A percentile compares a stretch with the other conserved stretches of the same genome.
phyloP scores from a whole-genome alignment of 1,284 basidiomycete genomes.

The Ceratobasidium sp. region DNA sequence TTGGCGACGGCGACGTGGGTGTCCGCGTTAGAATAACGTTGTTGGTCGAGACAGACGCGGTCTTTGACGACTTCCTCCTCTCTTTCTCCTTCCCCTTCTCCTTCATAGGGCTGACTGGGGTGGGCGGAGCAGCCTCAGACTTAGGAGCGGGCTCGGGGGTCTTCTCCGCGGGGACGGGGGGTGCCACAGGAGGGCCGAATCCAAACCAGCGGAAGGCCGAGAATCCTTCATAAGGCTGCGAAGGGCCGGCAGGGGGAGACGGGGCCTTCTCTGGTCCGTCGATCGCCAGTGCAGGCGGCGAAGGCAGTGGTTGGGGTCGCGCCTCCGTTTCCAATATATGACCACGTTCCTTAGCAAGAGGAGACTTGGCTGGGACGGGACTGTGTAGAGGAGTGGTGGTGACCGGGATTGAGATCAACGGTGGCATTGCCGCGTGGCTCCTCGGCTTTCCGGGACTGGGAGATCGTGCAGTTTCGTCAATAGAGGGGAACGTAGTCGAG shows the following conservation, averaged over 20 bases:
- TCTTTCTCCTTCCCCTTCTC: not conserved
- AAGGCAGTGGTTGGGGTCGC: not conserved
- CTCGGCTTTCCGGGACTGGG: constrained; percentile 1
- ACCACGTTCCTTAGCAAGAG: not conserved
- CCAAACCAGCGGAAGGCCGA: constrained; percentile 42
- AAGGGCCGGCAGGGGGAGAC: not conserved
- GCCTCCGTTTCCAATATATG: not conserved
- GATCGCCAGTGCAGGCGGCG: not conserved
- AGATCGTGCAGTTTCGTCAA: not conserved
- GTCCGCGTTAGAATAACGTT: constrained; percentile 11
- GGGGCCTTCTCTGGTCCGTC: not conserved
- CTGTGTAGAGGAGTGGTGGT: not conserved
- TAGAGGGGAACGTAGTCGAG: not conserved
- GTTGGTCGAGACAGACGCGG: not conserved
- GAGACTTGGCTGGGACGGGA: not conserved
- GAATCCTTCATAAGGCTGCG: constrained; percentile 2
- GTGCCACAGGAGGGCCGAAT: not conserved
- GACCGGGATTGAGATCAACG: constrained; percentile 36
- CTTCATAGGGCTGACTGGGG: not conserved
- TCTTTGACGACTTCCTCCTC: not conserved
- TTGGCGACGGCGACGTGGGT: constrained; percentile 9
- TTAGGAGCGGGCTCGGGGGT: constrained; percentile 13
- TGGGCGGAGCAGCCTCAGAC: not conserved
- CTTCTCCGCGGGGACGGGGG: not conserved
- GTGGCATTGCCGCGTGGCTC: constrained; percentile 30